Percentiles rank a stretch among this genome's conserved stretches.
Conservation (phyloP, 2,329 filamentous ascomycete genomes). For the Microsporum audouinii region DNA sequence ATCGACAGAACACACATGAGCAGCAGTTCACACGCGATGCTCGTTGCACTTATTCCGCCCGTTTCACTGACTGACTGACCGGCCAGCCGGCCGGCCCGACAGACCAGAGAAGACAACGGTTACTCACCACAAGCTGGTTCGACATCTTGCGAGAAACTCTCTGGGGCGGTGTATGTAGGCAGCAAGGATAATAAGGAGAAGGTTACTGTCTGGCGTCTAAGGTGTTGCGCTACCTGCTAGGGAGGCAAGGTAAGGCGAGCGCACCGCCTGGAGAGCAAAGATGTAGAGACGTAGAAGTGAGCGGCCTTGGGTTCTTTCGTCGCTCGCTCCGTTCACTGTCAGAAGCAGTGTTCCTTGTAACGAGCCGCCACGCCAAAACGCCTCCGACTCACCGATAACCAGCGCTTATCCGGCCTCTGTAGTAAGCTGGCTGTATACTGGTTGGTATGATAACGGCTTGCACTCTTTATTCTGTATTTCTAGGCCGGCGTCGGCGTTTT, state of each 20-base stretch:
- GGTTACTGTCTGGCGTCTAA: constrained; percentile 1
- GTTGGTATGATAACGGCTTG: background rate
- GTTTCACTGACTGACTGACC: background rate
- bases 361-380: background rate
- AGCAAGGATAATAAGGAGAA: background rate
- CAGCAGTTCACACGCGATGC: background rate
- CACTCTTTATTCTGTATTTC: constrained; percentile 3
- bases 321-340: background rate
- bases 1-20: background rate
- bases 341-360: background rate
- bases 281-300: constrained; percentile 2
- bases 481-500: constrained; percentile 1
- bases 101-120: background rate
- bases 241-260: background rate
- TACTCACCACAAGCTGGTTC: constrained; percentile 40
- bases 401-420: background rate
- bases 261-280: background rate
- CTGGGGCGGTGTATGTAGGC: background rate
- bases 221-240: background rate
- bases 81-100: background rate
- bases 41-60: background rate
- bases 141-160: constrained; percentile 27
- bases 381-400: background rate
- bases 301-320: background rate
- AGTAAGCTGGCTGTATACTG: background rate